A percentile compares a stretch with the other conserved stretches of the same genome.
These are phyloP conservation scores for Fusarium sp. DNA, from an alignment of 2,329 filamentous ascomycete species.

Conservation along the genomic window DNA sequence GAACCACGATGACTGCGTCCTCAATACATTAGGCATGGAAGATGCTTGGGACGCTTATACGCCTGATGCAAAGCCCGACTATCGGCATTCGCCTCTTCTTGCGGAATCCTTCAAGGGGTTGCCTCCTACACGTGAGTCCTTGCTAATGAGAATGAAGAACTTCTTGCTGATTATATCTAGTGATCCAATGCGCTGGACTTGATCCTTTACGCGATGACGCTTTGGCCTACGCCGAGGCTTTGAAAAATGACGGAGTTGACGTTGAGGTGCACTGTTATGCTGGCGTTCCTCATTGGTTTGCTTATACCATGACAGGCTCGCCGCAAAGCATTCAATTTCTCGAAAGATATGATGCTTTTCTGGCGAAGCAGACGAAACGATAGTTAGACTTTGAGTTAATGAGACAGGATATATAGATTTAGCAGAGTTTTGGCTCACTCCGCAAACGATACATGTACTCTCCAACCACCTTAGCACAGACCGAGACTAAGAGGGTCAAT, in stretches of 20 bases:
- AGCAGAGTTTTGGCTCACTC: too few relatives aligned
- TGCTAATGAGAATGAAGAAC: fast-evolving
- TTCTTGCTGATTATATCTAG: neutral
- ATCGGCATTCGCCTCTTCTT: conserved; percentile 39
- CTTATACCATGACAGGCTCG: neutral
- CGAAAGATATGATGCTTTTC: conserved; percentile 19
- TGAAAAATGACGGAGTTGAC: conserved; percentile 21
- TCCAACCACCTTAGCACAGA: too few relatives aligned
- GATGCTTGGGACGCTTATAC: conserved; percentile 18
- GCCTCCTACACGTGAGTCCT: conserved; percentile 33
- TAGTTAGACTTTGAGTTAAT: too few relatives aligned
- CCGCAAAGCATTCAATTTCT: conserved; percentile 10
- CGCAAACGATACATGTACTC: too few relatives aligned
- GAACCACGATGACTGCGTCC: conserved; percentile 24
- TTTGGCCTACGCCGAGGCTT: conserved; percentile 35
- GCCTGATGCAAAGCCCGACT: conserved; percentile 18
- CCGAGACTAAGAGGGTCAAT: neutral
- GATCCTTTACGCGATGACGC: conserved; percentile 39
- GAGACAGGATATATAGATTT: neutral
- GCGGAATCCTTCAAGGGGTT: conserved; percentile 22
- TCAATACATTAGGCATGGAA: conserved; percentile 23
- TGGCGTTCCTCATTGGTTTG: conserved; percentile 42
- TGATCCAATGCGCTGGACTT: conserved; percentile 35
- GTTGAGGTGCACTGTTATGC: conserved; percentile 32
- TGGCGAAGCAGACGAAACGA: neutral